Percentiles rank a stretch among this genome's conserved stretches.
Evolutionary conservation across 2,329 filamentous ascomycete genomes (phyloP).

Genomic region (Metarhizium guizhouense): DNA sequence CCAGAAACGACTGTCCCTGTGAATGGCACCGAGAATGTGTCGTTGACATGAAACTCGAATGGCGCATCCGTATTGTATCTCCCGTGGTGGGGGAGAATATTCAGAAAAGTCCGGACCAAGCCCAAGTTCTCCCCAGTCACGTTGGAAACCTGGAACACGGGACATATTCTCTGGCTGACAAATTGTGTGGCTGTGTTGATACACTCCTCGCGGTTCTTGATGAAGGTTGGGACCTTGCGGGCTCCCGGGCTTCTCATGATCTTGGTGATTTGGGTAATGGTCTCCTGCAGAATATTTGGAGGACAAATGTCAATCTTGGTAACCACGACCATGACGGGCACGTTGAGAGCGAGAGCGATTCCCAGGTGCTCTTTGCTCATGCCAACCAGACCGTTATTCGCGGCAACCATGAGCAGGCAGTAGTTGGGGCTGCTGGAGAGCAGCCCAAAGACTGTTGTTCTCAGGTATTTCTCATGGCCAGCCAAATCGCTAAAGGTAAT

Average conservation of each 20-base stretch:
- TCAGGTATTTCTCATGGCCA: slow-evolving; percentile 88
- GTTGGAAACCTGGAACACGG: slow-evolving; percentile 96
- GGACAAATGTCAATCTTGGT: slow-evolving; percentile 99
- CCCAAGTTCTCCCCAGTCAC: slow-evolving; percentile 90
- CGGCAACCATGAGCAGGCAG: slow-evolving; percentile 95
- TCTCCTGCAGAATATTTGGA: slow-evolving; percentile 89
- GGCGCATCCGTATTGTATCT: slow-evolving; percentile 82
- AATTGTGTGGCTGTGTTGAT: slow-evolving; percentile 95
- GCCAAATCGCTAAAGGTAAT: slow-evolving; percentile 94
- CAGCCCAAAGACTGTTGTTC: slow-evolving; percentile 93
- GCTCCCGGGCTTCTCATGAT: slow-evolving; percentile 92
- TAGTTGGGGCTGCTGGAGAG: slow-evolving; percentile 94
- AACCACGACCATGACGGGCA: slow-evolving; percentile 94
- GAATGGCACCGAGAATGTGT: slow-evolving; percentile 96
- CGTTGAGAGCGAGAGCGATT: slow-evolving; percentile 87
- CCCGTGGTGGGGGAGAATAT: slow-evolving; percentile 89
- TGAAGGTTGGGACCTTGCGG: slow-evolving; percentile 90
- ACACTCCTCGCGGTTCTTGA: slow-evolving; percentile 84
- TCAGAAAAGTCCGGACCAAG: slow-evolving; percentile 84
- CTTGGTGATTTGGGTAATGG: slow-evolving; percentile 80
- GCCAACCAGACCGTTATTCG: slow-evolving; percentile 92
- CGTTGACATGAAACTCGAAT: slow-evolving; percentile 93
- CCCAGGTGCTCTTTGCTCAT: slow-evolving; percentile 99
- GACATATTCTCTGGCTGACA: slow-evolving; percentile 88
- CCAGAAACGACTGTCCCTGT: slow-evolving; percentile 94